These are phyloP conservation scores for Toxoplasma gondii DNA, from an alignment of 169 alveolate species.

Conservation along the genomic window DNA sequence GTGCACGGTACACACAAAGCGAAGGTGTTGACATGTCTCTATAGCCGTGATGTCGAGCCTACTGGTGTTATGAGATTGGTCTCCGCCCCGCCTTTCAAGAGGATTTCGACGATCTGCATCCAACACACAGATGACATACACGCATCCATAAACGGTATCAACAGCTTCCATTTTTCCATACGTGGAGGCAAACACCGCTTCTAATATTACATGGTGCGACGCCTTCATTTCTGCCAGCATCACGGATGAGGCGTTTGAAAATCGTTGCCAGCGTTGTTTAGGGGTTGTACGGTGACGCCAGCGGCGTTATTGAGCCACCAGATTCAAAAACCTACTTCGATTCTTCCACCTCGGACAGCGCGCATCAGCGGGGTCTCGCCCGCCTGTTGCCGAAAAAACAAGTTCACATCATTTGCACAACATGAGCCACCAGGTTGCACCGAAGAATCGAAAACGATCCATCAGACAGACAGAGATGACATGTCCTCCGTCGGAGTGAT, in stretches of 20 bases:
- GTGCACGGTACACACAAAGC: no score
- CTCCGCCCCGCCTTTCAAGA: constrained; percentile 5
- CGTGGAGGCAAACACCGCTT: neutral
- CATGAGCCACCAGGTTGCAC: no score
- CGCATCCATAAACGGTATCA: no score
- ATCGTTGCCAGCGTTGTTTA: no score
- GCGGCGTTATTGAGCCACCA: no score
- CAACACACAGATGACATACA: neutral
- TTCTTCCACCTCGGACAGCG: constrained; percentile 54
- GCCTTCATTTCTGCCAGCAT: neutral
- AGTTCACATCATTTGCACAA: neutral
- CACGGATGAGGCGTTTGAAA: no score
- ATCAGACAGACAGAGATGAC: no score
- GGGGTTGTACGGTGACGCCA: no score
- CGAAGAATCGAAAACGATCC: no score
- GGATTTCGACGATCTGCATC: constrained; percentile 3
- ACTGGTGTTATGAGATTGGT: constrained; percentile 28
- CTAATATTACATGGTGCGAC: neutral
- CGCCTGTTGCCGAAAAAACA: constrained; percentile 29
- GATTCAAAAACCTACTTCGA: constrained; percentile 27
- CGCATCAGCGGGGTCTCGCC: constrained; percentile 68
- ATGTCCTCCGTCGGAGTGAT: no score
- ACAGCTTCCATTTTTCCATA: no score
- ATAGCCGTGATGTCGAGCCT: neutral
- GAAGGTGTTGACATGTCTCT: no score